Evolutionary conservation across 352 stramenopile genomes (phyloP).

Genomic region (Phytophthora pisi): DNA sequence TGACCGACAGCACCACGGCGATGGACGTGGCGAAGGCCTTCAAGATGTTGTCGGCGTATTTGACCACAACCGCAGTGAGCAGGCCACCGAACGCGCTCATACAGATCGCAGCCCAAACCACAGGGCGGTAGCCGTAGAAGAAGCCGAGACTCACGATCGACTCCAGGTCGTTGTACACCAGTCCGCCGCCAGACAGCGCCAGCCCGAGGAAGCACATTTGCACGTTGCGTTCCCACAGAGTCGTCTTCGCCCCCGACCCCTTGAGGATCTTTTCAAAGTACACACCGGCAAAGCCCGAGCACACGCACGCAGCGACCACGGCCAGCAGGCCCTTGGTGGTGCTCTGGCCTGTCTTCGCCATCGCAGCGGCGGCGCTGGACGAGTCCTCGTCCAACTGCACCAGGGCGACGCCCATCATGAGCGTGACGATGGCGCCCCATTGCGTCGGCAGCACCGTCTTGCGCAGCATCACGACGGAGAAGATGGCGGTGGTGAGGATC

Average conservation of each 20-base stretch:
- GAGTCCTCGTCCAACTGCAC: slow-evolving; percentile 69
- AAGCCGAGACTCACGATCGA: slow-evolving; percentile 62
- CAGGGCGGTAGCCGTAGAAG: slow-evolving; percentile 84
- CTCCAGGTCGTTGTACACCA: slow-evolving; percentile 69
- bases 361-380: slow-evolving; percentile 13
- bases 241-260: slow-evolving; percentile 54
- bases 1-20: slow-evolving; percentile 78
- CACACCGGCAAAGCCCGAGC: slow-evolving; percentile 83
- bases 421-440: slow-evolving; percentile 78
- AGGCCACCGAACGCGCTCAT: slow-evolving; percentile 76
- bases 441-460: slow-evolving; percentile 75
- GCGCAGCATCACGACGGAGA: slow-evolving; percentile 81
- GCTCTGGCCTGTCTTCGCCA: slow-evolving; percentile 43
- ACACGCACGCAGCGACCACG: slow-evolving; percentile 74
- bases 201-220: slow-evolving; percentile 84
- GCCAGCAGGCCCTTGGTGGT: slow-evolving; percentile 72
- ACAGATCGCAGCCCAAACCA: slow-evolving; percentile 76
- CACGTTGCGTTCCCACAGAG: slow-evolving; percentile 85
- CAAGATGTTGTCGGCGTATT: slow-evolving; percentile 89
- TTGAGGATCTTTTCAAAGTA: slow-evolving; percentile 92
- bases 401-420: slow-evolving; percentile 83
- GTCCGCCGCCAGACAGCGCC: slow-evolving; percentile 56
- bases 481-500: slow-evolving; percentile 87
- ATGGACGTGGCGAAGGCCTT: slow-evolving; percentile 89
- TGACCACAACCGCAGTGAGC: slow-evolving; percentile 84